Conservation (phyloP, 176 grass and related monocot species). For the Oropetium thomaeum region DNA sequence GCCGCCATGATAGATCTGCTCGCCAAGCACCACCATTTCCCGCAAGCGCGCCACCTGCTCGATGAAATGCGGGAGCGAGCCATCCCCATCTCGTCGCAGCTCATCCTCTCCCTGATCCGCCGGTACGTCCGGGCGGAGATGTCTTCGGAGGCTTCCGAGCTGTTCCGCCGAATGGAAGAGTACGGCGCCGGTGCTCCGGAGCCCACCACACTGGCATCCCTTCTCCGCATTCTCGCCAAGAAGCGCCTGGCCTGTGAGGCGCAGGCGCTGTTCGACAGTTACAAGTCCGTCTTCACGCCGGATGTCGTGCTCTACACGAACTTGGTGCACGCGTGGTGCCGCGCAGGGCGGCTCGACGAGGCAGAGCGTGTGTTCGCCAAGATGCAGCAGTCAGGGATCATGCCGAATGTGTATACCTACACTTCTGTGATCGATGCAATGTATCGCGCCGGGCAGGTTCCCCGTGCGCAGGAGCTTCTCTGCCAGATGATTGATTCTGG, state of each 20-base stretch:
- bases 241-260: slow-evolving; percentile 74
- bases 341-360: slow-evolving; percentile 54
- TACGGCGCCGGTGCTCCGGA: slow-evolving; percentile 60
- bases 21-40: slow-evolving; percentile 65
- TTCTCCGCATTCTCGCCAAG: slow-evolving; percentile 62
- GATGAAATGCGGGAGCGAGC: slow-evolving; percentile 68
- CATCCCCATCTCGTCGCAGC: slow-evolving; percentile 46
- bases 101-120: slow-evolving; percentile 55
- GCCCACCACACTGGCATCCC: slow-evolving; percentile 41
- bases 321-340: slow-evolving; percentile 82
- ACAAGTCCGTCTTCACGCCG: slow-evolving; percentile 55
- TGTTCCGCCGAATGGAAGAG: slow-evolving; percentile 69
- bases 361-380: slow-evolving; percentile 68
- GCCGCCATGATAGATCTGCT: slow-evolving; percentile 64
- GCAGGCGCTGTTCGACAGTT: slow-evolving; percentile 71
- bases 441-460: slow-evolving; percentile 77
- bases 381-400: slow-evolving; percentile 61
- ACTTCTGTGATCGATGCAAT: slow-evolving; percentile 88
- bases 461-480: slow-evolving; percentile 77
- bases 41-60: slow-evolving; percentile 70
- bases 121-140: slow-evolving; percentile 67
- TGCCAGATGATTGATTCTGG: slow-evolving; percentile 81
- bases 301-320: slow-evolving; percentile 78
- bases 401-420: slow-evolving; percentile 89
- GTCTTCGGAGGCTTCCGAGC: slow-evolving; percentile 49